Evolutionary conservation across 1,284 basidiomycete species (phyloP), one percentile per base, ranked within the genome.

Genomic region (Sporisorium graminicola): DNA sequence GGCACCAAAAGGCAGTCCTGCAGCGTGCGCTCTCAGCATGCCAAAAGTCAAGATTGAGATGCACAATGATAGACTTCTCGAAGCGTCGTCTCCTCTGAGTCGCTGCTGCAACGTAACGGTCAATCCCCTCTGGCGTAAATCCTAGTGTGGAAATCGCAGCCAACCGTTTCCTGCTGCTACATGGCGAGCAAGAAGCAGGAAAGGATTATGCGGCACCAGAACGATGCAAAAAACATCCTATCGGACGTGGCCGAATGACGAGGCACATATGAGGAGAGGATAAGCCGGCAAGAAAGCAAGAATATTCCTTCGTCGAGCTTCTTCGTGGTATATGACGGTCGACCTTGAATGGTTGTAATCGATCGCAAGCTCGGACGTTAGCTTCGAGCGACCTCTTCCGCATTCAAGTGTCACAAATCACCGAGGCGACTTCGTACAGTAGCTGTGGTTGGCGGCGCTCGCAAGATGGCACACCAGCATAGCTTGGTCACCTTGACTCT

Each of bases 41-140:
- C 22, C 46, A 35, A 37, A 26, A 53, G 16, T 18, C 52, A 35
- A 58, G 57, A 22, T 58, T 37, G 22, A 58, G 55, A 63, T 62
- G 63, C 52, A 55, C 18, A n/a, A 37, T 51, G 31, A 66, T 72
- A 63, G 55, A 51, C 69, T 72, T 43, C 47, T 72, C 69, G 69
- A 63, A 33, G 33, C 51, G 13, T 58, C 64, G 69, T 44, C 58
- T 71, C 49, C 37, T 62, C 20, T 53, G 22, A 47, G 35, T 31
- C 49, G 18, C 47, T 16, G 59, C 50, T 61, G 52, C 53, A 53
- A 16, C 24, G n/a, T 57, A 57, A 54, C 46, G 51, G 51, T 29
- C 42, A 43, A 50, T 43, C 43, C 37, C 29, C 37, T 40, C 46
- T 40, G 59, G 40, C 31, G 51, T 52, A 46, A 54, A 58, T 31